Base-by-base conservation (phyloP, 192 early-diverging fungal species). In the Backusella tuberculispora region DNA sequence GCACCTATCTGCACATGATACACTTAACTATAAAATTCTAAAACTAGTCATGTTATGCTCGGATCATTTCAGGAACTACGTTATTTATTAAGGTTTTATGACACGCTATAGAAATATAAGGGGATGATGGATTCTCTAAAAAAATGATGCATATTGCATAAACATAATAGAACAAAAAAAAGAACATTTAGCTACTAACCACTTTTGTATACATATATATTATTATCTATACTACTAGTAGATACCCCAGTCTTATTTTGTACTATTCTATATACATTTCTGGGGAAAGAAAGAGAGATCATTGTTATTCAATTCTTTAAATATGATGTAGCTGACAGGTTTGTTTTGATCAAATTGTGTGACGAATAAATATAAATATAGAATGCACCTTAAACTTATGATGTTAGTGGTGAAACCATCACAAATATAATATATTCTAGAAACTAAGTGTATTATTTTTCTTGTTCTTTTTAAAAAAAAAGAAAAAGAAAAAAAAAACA, bases 301-400 rank as follows among this genome's bases (percentile, higher is more conserved):
- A 60, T 5, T n/a, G 21, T 3, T 21, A 24, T 4, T 60, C 53
- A 10, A 19, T 19, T 50, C 8, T 46, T 46, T 10, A 19, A 19
- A 1, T 4, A 26, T 60, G 53, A 24, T 60, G 53, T 60, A 60
- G 53, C 53, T 60, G 53, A 60, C 53, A 60, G 53, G 53, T 60
- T 60, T 60, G 53, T 60, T 60, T 60, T 60, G 53, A 60, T 60
- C 21, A 24, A 60, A 60, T 60, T 26, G 53, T 60, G 21, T 10
- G 21, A 60, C 53, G 26, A 26, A 60, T 13, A 60, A 3, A 13
- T 60, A 60, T 60, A 24, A 60, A 60, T 13, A 50, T 26, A 60
- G 21, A 26, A 60, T 34, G 29, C 2, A 34, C 29, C 29, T 34
- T 34, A 34, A 34, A 34, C 29, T 2, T 34, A 34, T 60, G 53